Evolutionary conservation across 306 rosid species (phyloP).

Genomic region (Ormosia emarginata): DNA sequence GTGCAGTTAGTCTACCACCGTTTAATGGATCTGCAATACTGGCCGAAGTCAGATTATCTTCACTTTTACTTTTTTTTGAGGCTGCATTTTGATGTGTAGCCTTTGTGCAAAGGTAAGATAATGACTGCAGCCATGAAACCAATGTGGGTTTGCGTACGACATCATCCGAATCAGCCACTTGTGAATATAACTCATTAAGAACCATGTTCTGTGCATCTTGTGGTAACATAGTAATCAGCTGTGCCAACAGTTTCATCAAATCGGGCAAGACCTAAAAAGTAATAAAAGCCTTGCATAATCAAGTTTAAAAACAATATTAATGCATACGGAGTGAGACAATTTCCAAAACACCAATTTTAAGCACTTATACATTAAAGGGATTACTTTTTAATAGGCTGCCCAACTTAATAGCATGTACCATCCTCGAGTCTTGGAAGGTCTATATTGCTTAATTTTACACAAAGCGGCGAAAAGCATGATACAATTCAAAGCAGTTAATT

Average conservation of each 20-base stretch:
- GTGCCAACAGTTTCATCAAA: constrained; percentile 79
- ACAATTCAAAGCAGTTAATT: background rate
- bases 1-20: constrained; percentile 44
- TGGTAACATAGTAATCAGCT: constrained; percentile 62
- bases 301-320: constrained; percentile 8
- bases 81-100: constrained; percentile 31
- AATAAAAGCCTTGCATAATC: constrained; percentile 14
- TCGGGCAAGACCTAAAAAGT: constrained; percentile 70
- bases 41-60: constrained; percentile 19
- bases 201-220: constrained; percentile 65
- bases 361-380: background rate
- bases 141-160: constrained; percentile 73
- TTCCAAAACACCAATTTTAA: constrained; percentile 1
- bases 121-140: constrained; percentile 95
- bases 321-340: background rate
- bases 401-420: constrained; percentile 2
- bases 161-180: constrained; percentile 91
- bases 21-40: constrained; percentile 28
- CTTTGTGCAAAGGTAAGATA: constrained; percentile 73
- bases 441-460: constrained; percentile 7
- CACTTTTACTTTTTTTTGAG: constrained; percentile 29
- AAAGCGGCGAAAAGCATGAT: background rate
- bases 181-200: constrained; percentile 74
- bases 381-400: background rate
- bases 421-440: background rate